Evolutionary conservation across 352 stramenopile genomes (phyloP).

Genomic region (Phytophthora quininea): DNA sequence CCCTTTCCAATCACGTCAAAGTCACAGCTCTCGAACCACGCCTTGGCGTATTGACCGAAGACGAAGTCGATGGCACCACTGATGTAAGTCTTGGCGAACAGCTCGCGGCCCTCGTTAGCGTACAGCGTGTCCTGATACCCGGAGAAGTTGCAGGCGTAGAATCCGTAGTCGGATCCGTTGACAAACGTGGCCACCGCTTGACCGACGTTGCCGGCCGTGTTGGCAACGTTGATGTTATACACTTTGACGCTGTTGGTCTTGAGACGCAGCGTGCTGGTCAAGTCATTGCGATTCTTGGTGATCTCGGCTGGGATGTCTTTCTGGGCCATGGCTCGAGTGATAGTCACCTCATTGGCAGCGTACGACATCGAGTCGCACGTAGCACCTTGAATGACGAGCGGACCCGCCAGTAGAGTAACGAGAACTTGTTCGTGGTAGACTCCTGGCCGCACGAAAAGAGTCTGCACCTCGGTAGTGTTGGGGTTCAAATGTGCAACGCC

Average conservation of each 20-base stretch:
- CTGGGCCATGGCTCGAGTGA: constrained; percentile 22
- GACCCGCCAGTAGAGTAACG: constrained; percentile 11
- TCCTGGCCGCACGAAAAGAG: constrained; percentile 16
- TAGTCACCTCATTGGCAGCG: constrained; percentile 24
- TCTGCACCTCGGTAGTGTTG: constrained; percentile 16
- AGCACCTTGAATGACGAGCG: constrained; percentile 24
- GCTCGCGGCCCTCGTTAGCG: constrained; percentile 17
- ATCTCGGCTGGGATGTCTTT: constrained; percentile 22
- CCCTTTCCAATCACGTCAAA: constrained; percentile 19
- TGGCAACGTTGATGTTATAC: constrained; percentile 29
- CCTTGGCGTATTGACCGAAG: constrained; percentile 21
- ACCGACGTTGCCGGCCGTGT: constrained; percentile 15
- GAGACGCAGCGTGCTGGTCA: constrained; percentile 17
- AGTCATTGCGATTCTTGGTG: constrained; percentile 21
- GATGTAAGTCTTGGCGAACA: constrained; percentile 26
- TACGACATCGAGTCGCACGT: constrained; percentile 20
- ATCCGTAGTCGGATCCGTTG: constrained; percentile 18
- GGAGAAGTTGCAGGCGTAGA: constrained; percentile 27
- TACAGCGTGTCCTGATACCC: constrained; percentile 27
- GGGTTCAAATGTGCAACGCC: constrained; percentile 14
- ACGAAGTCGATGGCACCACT: constrained; percentile 24
- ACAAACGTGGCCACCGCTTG: constrained; percentile 20
- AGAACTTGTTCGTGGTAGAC: constrained; percentile 19
- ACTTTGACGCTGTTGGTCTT: constrained; percentile 23
- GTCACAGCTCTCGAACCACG: constrained; percentile 28